phyloP scores from a whole-genome alignment of 1,139 yeast genomes.

The Blastobotrys elegans region DNA sequence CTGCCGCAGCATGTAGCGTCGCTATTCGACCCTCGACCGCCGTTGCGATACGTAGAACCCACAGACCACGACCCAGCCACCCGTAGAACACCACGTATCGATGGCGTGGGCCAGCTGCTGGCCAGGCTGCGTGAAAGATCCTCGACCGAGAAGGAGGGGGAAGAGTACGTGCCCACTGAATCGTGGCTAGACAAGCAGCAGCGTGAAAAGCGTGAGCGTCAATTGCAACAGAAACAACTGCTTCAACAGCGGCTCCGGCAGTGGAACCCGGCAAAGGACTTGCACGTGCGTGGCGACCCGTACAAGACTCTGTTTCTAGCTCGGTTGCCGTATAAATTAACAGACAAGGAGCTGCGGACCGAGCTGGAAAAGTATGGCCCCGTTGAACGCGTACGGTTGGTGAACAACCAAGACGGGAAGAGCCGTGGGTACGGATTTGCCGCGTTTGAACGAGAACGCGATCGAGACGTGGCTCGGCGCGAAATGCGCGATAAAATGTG shows the following conservation, averaged over 20 bases:
- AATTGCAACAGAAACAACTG: conserved; percentile 29
- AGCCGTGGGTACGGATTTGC: conserved; percentile 85
- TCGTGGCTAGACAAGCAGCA: conserved; percentile 37
- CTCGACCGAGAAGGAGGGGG: conserved; percentile 33
- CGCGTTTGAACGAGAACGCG: conserved; percentile 56
- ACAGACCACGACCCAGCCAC: conserved; percentile 49
- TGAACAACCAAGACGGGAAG: conserved; percentile 52
- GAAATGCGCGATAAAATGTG: conserved; percentile 49
- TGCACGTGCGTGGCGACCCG: conserved; percentile 68
- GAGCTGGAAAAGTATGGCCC: conserved; percentile 64
- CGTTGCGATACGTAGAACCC: conserved; percentile 52
- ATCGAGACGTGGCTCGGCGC: conserved; percentile 54
- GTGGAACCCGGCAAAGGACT: conserved; percentile 53
- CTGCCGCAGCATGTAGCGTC: conserved; percentile 62
- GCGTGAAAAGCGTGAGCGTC: conserved; percentile 33
- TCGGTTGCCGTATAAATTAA: conserved; percentile 58
- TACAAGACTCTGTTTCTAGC: conserved; percentile 73
- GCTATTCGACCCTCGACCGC: conserved; percentile 67
- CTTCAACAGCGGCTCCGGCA: conserved; percentile 35
- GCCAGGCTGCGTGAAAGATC: not conserved
- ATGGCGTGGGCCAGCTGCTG: conserved; percentile 45
- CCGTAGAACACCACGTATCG: conserved; percentile 47
- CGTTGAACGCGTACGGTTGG: conserved; percentile 62
- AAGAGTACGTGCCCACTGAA: conserved; percentile 35
- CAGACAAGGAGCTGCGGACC: conserved; percentile 64